Evolutionary conservation across 2,329 filamentous ascomycete genomes (phyloP), one percentile per base, ranked within the genome.

Genomic region (Trichoderma koningiopsis): DNA sequence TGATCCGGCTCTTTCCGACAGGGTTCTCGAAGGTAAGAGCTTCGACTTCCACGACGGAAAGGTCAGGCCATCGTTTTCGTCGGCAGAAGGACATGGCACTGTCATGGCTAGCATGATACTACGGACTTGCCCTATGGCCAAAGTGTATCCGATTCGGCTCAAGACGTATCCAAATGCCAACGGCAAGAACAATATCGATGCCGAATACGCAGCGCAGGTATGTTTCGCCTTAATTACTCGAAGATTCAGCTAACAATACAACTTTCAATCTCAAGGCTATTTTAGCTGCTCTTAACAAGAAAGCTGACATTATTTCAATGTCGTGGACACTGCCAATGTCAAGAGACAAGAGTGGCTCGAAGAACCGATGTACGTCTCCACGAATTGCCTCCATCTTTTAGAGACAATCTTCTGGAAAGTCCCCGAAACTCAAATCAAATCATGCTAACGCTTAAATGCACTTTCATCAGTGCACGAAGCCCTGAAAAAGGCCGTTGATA

Each of bases 91-190:
- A 5, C 74, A 76, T n/a, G 72, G 75, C 1, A 75, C 74, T 0
- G 70, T 72, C 11, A 75, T 75, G 74, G 75, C 74, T 0, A 73
- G 64, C 47, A 73, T 74, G 71, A 76, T 76, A 19, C 31, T 70
- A 4, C 70, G 71, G 3, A 69, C 74, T 0, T 76, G 74, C 16
- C 74, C 74, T 1, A 75, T 75, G 74, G 74, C 71, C 14, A 73
- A 71, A 40, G 70, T 75, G 3, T 74, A 74, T 24, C 69, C 73
- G 0, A 74, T 76, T 27, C 70, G 73, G 0, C 71, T 77, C 19
- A 68, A 71, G 49, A 75, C 29, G 29, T 56, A 56, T 24, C 14
- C 22, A 31, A 40, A 43, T 19, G 4, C 37, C 14, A 19, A 40
- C 5, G 14, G 29, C 11, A 40, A 40, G 16, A n/a, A 11, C 2